These are phyloP conservation scores for Prunus mira DNA, from an alignment of 306 rosid species.

Conservation along the genomic window DNA sequence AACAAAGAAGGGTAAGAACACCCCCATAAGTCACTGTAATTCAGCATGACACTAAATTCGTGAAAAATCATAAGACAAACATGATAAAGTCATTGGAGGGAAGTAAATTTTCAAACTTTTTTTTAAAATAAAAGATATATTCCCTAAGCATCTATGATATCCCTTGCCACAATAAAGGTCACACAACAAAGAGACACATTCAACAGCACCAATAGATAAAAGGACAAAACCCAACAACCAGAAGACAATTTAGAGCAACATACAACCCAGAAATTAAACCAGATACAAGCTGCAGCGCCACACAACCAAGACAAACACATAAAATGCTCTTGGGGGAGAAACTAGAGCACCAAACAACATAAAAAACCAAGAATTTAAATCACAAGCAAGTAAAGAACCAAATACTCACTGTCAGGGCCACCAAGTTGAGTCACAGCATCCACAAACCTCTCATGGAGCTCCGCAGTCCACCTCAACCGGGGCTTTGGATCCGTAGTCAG, in stretches of 20 bases:
- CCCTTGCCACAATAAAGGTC: not conserved
- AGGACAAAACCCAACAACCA: constrained; percentile 2
- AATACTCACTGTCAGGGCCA: constrained; percentile 58
- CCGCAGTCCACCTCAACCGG: constrained; percentile 59
- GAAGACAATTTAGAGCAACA: not conserved
- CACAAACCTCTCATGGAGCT: constrained; percentile 63
- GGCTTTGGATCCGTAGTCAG: constrained; percentile 63
- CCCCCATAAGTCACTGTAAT: constrained; percentile 1
- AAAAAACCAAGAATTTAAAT: not conserved
- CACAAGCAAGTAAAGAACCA: not conserved
- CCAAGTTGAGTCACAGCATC: constrained; percentile 69
- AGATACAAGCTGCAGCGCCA: not conserved
- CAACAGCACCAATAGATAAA: not conserved
- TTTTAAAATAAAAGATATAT: not conserved
- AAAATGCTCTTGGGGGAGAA: not conserved
- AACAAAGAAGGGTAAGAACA: constrained; percentile 16
- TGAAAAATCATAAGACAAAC: not conserved
- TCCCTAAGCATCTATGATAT: not conserved
- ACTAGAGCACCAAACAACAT: not conserved
- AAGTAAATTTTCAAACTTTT: not conserved
- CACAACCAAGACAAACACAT: not conserved
- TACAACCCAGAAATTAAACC: not conserved
- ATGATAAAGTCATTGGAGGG: not conserved
- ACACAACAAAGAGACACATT: not conserved
- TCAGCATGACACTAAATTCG: not conserved